Evolutionary conservation across 78 protist species (phyloP), one percentile per base, ranked within the genome.

Genomic region (Monosiga brevicollis): DNA sequence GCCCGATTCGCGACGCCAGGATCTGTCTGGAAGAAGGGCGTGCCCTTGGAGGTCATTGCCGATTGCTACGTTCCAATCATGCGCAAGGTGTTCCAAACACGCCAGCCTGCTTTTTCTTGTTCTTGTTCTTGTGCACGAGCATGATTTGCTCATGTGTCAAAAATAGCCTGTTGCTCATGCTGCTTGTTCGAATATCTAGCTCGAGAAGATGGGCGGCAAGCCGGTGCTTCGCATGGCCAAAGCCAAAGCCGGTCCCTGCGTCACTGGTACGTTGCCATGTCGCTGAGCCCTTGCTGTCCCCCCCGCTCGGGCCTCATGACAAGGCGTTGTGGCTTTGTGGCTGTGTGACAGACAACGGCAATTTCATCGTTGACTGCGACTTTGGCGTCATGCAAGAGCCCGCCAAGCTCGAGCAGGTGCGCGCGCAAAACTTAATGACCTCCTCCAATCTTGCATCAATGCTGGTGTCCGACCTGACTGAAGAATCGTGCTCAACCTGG

Each of bases 1-100:
- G n/a, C n/a, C n/a, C n/a, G n/a, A n/a, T n/a, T 49, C 15, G 62
- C 62, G 62, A 20, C 15, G 62, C 32, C 62, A 20, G 62, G 32
- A 49, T 15, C 62, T 9, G 32, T 49, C 62, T 91, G 93, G 93
- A 86, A 85, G 80, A 74, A 79, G 36, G 96, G 94, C 71, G 91
- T 93, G 42, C 96, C 96, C 29, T 82, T 93, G 38, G 96, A 90
- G 76, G 96, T 93, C 15, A 34, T 91, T 20, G 93, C 93, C 71
- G 40, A 73, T 77, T 92, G 92, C 2, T 87, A 75, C 36, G 74
- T 76, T 15, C 62, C 73, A 0, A 40, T 82, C 55, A 1, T 34
- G 78, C 42, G 36, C 35, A 6, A 49, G 62, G 62, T 49, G 62
- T 49, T n/a, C n/a, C n/a, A n/a, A n/a, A n/a, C n/a, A n/a, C n/a